Base-by-base conservation (phyloP, 2,329 filamentous ascomycete species). In the Geoglossum cookeanum region DNA sequence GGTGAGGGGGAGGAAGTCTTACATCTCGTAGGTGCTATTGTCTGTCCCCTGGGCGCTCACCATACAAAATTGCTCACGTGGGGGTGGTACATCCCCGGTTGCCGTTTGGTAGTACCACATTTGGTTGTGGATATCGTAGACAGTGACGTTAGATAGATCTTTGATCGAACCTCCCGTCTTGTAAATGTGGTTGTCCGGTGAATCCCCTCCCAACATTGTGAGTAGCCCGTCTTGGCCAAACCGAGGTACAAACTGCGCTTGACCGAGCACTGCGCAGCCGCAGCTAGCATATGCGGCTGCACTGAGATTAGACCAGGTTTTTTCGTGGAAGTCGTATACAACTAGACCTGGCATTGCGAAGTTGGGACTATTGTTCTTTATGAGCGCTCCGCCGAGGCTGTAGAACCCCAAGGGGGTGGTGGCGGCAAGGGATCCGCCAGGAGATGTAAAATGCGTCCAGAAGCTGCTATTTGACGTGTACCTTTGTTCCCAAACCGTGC, bases 11-110 rank as follows among this genome's bases (percentile, higher is more conserved):
- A 42, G 15, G 32, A 3, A 27, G 13, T 29, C 51, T 42, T 35
- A 57, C 56, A 57, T 27, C 29, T 57, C 56, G n/a, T 35, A 57
- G n/a, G 56, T 29, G 8, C 56, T 37, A 13, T 57, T 29, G 48
- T 32, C 48, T 13, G 13, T n/a, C 39, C 4, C 44, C 15, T 27
- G 17, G 11, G 51, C 56, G 7, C 56, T 51, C 15, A 42, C 56
- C 33, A 54, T 42, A 17, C 56, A 57, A 27, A 57, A 57, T 17
- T 55, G 5, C 32, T 17, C 6, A n/a, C 56, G 56, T 17, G 11
- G 8, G 7, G 22, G 32, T 11, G 56, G 56, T 9, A 29, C 17
- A 54, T 39, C 51, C 3, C 56, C 56, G 22, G 8, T 55, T 22
- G 56, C 42, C 30, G 48, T 57, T 47, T 57, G 56, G 37, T 35